phyloP scores from a whole-genome alignment of 73 alveolate species.

The Paramecium pentaurelia region DNA sequence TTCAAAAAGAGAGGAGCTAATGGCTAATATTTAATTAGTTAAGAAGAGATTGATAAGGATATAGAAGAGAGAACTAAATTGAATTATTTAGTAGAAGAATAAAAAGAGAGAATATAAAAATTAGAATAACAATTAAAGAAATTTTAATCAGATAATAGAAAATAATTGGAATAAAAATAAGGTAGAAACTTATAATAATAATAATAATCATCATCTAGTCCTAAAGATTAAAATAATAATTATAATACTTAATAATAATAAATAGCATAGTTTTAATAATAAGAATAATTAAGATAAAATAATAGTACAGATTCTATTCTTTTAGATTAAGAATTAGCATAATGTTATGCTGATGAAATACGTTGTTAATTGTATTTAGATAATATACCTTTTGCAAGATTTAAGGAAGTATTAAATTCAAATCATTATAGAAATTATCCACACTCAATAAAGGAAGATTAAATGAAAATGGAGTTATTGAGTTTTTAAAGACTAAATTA shows the following conservation, averaged over 20 bases:
- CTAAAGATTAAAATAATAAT: neutral
- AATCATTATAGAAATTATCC: neutral
- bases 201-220: neutral
- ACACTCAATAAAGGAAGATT: neutral
- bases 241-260: neutral
- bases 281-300: neutral
- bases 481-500: neutral
- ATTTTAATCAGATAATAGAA: constrained; percentile 9
- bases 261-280: neutral
- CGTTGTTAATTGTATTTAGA: neutral
- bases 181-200: neutral
- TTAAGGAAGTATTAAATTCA: neutral
- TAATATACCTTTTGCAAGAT: neutral
- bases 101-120: neutral
- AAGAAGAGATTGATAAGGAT: constrained; percentile 20
- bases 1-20: neutral
- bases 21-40: constrained; percentile 1
- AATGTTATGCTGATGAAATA: neutral
- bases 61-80: constrained; percentile 18
- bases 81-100: neutral
- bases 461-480: neutral
- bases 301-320: neutral
- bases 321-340: neutral
- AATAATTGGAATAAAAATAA: neutral
- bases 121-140: constrained; percentile 33